Base-by-base conservation (phyloP, 176 grass and related monocot species). In the Hsuehochloa calcarea region DNA sequence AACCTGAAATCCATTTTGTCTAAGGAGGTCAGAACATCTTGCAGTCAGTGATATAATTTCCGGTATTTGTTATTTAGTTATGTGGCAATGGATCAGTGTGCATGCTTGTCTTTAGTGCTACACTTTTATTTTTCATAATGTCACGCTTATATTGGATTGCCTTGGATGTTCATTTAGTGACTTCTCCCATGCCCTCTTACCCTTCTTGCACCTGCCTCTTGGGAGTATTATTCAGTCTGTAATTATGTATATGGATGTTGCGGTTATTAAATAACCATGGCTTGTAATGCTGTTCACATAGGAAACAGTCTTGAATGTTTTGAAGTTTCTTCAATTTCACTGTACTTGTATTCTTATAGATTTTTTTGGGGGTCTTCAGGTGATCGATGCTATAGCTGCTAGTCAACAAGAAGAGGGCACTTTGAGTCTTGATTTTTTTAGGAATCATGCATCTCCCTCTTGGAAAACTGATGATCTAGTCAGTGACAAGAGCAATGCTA, bases 371-470 rank as follows among this genome's bases (percentile, higher is more conserved):
- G 31, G 31, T 87, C 54, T 80, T 84, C 91, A 99, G 93, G 86
- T 94, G 25, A 79, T 96, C 34, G 88, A 94, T 72, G 91, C 93
- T 74, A 90, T 99, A 91, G 74, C 86, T 90, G 79, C 87, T 91
- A 90, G 72, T 88, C 83, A 83, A 88, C 75, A 90, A 88, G 91
- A 99, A 54, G 72, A 60, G 52, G 91, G 87, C 26, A 41, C 88
- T 58, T 90, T 92, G 91, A 99, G 92, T 88, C 90, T 99, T 64
- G 91, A 96, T 23, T 95, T 89, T 76, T 95, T 96, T 45, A 94
- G 88, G 59, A 90, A 94, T 50, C 93, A 74, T 89, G 78, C 85
- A 16, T 96, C 93, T 45, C 84, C 87, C 80, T 99, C 96, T 61
- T 99, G 96, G 96, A 95, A 90, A 94, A 90, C 88, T 71, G 88